Evolutionary conservation across 805 yeast genomes (phyloP), one percentile per base, ranked within the genome.

Genomic region (Starmerella floris): DNA sequence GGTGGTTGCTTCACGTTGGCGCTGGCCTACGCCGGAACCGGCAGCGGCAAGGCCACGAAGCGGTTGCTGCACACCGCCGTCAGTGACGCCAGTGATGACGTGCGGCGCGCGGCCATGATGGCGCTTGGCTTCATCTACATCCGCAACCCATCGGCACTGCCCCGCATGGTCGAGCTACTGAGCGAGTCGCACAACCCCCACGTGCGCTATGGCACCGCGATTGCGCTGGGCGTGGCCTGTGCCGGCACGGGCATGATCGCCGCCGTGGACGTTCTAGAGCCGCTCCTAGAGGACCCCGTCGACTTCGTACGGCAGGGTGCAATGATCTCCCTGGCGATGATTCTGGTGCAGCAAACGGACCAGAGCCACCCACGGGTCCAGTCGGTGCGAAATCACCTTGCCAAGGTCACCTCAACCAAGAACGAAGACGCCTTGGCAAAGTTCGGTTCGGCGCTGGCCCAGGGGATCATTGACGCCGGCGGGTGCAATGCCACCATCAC

Each of bases 301-400:
- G 98, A 91, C 62, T 91, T 88, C 65, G 98, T 91, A 34, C 82
- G 97, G 60, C 98, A 91, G 65, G 97, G 97, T 54, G 95, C 98
- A 2, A 73, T 85, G 63, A 79, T 87, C 62, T 93, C 97, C 2
- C 67, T 83, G 48, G 73, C 97, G 5, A 80, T 91, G 95, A 76
- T 91, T 43, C 71, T 87, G 57, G 79, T 91, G 45, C 82, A 78
- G 62, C 85, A 79, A 62, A 88, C 82, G 56, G 91, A 83, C 58
- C 77, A 77, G 52, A 67, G 82, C 4, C 73, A 72, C 62, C 85
- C 95, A 31, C 80, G 81, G 58, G 91, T 88, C 28, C 76, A 76
- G 51, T 76, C 77, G 30, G 71, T 84, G 52, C 82, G 79, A 57
- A 81, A 82, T 56, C 70, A 72, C 37, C 76, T 80, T 51, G 79